Evolutionary conservation across 2,329 filamentous ascomycete genomes (phyloP).

Genomic region (Colletotrichum gigasporum): DNA sequence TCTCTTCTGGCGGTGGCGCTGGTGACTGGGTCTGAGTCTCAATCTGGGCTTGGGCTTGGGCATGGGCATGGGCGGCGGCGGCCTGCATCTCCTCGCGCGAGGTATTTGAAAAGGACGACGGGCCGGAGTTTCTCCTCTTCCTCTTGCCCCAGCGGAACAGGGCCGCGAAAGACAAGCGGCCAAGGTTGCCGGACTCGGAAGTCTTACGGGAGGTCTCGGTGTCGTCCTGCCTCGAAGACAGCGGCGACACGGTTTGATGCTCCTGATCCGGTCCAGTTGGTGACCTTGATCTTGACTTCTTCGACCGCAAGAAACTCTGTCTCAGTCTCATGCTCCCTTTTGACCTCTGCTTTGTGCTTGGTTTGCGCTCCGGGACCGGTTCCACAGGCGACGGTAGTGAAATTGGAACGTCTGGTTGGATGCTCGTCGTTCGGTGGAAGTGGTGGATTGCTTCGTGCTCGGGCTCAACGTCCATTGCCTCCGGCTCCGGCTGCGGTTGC

Average conservation of each 20-base stretch:
- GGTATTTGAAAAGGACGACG: slow-evolving; percentile 90
- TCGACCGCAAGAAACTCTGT: slow-evolving; percentile 51
- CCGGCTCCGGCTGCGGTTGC: slow-evolving; percentile 16
- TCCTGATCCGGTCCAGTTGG: slow-evolving; percentile 53
- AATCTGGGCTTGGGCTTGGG: slow-evolving; percentile 36
- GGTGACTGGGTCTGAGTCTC: slow-evolving; percentile 43
- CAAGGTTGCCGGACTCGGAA: slow-evolving; percentile 62
- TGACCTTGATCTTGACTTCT: slow-evolving; percentile 60
- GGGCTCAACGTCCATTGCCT: slow-evolving; percentile 29
- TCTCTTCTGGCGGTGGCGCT: slow-evolving; percentile 43
- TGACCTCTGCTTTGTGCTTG: slow-evolving; percentile 32
- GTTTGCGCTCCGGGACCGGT: neutral
- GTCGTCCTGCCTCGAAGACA: slow-evolving; percentile 53
- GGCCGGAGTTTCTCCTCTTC: slow-evolving; percentile 63
- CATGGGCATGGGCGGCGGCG: slow-evolving; percentile 32
- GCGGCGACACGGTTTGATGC: slow-evolving; percentile 44
- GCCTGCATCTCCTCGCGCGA: slow-evolving; percentile 84
- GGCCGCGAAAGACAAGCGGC: slow-evolving; percentile 70
- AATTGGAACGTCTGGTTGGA: slow-evolving; percentile 44
- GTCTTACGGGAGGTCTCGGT: slow-evolving; percentile 61
- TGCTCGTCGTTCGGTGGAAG: slow-evolving; percentile 61
- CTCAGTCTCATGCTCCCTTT: slow-evolving; percentile 43
- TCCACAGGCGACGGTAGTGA: slow-evolving; percentile 29
- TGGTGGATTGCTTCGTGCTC: slow-evolving; percentile 35
- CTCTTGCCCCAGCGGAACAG: slow-evolving; percentile 78